These are phyloP conservation scores for Mortierella sp. DNA, from an alignment of 371 early-diverging fungal species.

Conservation along the genomic window DNA sequence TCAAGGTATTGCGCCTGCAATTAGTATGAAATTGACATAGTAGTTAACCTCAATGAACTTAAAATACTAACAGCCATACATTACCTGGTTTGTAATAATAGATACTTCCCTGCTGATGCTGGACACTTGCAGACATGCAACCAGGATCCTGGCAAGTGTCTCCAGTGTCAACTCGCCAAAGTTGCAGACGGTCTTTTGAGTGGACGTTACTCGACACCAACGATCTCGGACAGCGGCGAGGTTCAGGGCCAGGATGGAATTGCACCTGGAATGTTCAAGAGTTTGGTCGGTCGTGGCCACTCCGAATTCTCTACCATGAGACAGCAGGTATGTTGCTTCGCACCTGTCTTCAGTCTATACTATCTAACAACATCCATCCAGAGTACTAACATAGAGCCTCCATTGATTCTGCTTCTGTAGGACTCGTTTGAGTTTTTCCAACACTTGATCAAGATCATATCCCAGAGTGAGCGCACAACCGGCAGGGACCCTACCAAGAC, in stretches of 20 bases:
- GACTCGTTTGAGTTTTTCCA: slow-evolving; percentile 97
- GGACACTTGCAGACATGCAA: slow-evolving; percentile 80
- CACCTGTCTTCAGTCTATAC: neutral
- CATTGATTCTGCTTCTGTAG: slow-evolving; percentile 17
- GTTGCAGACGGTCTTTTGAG: slow-evolving; percentile 91
- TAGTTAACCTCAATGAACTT: neutral
- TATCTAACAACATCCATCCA: slow-evolving; percentile 1
- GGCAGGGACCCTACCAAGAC: slow-evolving; percentile 77
- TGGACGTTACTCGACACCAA: slow-evolving; percentile 85
- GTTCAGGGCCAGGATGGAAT: slow-evolving; percentile 76
- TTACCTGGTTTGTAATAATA: slow-evolving; percentile 5
- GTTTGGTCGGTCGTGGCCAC: slow-evolving; percentile 89
- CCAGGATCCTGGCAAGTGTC: slow-evolving; percentile 79
- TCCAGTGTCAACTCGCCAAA: slow-evolving; percentile 93
- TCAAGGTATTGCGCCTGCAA: slow-evolving; percentile 61
- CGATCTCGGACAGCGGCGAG: slow-evolving; percentile 61
- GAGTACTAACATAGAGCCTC: neutral
- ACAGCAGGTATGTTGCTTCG: slow-evolving; percentile 77
- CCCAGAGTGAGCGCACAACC: slow-evolving; percentile 79
- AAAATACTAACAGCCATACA: too few relatives aligned
- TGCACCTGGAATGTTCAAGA: slow-evolving; percentile 93
- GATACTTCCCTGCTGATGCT: slow-evolving; percentile 66
- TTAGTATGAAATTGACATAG: neutral
- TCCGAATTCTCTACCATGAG: slow-evolving; percentile 96
- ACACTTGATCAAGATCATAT: slow-evolving; percentile 78